These are phyloP conservation scores for Hypomyces rosellus DNA, from an alignment of 2,329 filamentous ascomycete genomes.

Conservation along the genomic window DNA sequence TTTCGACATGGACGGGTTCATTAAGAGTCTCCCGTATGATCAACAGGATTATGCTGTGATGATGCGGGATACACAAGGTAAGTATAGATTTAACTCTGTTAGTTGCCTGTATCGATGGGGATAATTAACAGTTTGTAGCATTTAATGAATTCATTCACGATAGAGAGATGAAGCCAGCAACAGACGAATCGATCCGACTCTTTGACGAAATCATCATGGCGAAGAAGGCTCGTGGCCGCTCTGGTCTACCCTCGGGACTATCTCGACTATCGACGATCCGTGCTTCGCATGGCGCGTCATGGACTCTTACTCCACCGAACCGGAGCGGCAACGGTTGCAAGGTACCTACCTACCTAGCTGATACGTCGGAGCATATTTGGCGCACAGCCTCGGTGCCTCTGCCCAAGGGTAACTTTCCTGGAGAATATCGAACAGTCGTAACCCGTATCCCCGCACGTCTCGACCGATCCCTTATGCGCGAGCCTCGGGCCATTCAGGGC, in stretches of 20 bases:
- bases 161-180: conserved; percentile 58
- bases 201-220: conserved; percentile 82
- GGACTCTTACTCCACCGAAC: conserved; percentile 29
- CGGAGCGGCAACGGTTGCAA: conserved; percentile 32
- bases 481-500: conserved; percentile 83
- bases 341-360: conserved; percentile 57
- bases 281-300: conserved; percentile 45
- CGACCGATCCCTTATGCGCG: conserved; percentile 82
- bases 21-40: conserved; percentile 58
- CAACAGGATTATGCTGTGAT: conserved; percentile 59
- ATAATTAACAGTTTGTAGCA: conserved; percentile 17
- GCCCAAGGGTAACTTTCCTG: conserved; percentile 55
- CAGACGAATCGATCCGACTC: conserved; percentile 62
- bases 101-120: background rate
- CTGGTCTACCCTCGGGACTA: conserved; percentile 58
- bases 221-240: conserved; percentile 62
- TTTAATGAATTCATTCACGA: conserved; percentile 85
- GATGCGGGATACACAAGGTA: conserved; percentile 63
- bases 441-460: conserved; percentile 73
- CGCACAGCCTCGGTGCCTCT: conserved; percentile 57
- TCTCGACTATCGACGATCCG: conserved; percentile 56
- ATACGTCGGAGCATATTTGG: conserved; percentile 75
- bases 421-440: conserved; percentile 55
- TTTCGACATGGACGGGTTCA: conserved; percentile 60
- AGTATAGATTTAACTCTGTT: conserved; percentile 15